Conservation (phyloP, 2,329 filamentous ascomycete species). For the Xylariaceae sp. region DNA sequence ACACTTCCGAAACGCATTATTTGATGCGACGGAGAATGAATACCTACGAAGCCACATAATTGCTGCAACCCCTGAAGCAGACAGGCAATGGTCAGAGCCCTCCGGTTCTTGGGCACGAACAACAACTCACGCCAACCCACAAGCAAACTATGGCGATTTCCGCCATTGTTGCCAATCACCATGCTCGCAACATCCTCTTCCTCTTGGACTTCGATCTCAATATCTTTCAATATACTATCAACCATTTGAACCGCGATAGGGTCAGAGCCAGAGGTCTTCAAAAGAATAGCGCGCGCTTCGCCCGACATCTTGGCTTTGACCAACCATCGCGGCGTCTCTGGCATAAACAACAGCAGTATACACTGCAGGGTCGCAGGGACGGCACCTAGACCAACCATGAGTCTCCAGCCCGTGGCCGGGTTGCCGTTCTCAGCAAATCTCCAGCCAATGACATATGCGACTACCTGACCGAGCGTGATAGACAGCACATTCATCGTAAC, state of each 20-base stretch:
- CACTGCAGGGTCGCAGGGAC: conserved; percentile 77
- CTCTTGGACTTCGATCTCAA: conserved; percentile 76
- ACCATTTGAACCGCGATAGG: conserved; percentile 56
- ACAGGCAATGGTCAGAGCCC: conserved; percentile 84
- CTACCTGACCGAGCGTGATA: conserved; percentile 86
- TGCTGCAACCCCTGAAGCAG: conserved; percentile 88
- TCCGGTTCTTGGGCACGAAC: conserved; percentile 66
- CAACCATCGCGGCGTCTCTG: conserved; percentile 89
- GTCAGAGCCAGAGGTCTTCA: conserved; percentile 56
- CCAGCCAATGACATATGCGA: conserved; percentile 88
- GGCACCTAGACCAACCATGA: conserved; percentile 89
- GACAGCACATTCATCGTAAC: conserved; percentile 85
- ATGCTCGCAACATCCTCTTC: conserved; percentile 63
- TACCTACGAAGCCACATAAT: conserved; percentile 78
- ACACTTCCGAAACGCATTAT: neutral
- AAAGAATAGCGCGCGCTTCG: conserved; percentile 70
- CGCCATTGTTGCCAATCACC: conserved; percentile 41
- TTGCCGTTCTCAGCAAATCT: conserved; percentile 64
- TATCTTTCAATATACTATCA: conserved; percentile 68
- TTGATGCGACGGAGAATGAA: neutral
- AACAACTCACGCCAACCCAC: conserved; percentile 62
- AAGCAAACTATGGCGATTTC: conserved; percentile 44
- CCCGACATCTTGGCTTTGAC: conserved; percentile 69
- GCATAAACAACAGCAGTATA: conserved; percentile 72
- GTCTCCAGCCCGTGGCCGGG: conserved; percentile 74